Base-by-base conservation (phyloP, 2,329 filamentous ascomycete species). In the Stagonosporopsis cucurbitacearum region DNA sequence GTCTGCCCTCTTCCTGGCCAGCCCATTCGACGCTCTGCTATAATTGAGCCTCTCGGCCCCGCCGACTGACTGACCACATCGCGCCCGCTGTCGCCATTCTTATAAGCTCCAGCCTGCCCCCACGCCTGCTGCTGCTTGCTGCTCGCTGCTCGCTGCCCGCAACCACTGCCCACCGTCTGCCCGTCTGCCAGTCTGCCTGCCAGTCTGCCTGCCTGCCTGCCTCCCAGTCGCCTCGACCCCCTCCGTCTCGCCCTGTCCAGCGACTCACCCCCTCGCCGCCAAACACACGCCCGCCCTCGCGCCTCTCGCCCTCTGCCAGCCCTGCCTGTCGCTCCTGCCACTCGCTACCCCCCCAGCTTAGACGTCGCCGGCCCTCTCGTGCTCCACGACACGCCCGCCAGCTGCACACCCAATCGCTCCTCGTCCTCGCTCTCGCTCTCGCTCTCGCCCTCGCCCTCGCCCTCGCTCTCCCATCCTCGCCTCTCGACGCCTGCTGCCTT, bases 401-500 rank as follows among this genome's bases (percentile, higher is more conserved):
- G 49, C 35, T 17, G 25, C 33, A 17, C 41, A 42, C 39, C 50
- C 55, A 49, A 54, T 41, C 45, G 41, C 50, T 44, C 4, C 45
- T 28, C 42, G n/a, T n/a, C n/a, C n/a, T n/a, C n/a, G n/a, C n/a
- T n/a, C n/a, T n/a, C n/a, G n/a, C n/a, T n/a, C n/a, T n/a, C n/a
- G n/a, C n/a, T n/a, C n/a, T n/a, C n/a, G n/a, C n/a, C n/a, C n/a
- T n/a, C n/a, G n/a, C n/a, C n/a, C n/a, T n/a, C n/a, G n/a, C n/a
- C n/a, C n/a, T n/a, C n/a, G n/a, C n/a, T n/a, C n/a, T n/a, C n/a
- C n/a, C n/a, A n/a, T n/a, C n/a, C n/a, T n/a, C n/a, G n/a, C n/a
- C 41, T 6, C 32, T 32, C 30, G 25, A 19, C 25, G 6, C 50
- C 30, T n/a, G 32, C 33, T 37, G 49, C 30, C 6, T 39, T 32